Evolutionary conservation across 2,329 filamentous ascomycete species (phyloP), one percentile per base, ranked within the genome.

Genomic region (Fusarium succisae): DNA sequence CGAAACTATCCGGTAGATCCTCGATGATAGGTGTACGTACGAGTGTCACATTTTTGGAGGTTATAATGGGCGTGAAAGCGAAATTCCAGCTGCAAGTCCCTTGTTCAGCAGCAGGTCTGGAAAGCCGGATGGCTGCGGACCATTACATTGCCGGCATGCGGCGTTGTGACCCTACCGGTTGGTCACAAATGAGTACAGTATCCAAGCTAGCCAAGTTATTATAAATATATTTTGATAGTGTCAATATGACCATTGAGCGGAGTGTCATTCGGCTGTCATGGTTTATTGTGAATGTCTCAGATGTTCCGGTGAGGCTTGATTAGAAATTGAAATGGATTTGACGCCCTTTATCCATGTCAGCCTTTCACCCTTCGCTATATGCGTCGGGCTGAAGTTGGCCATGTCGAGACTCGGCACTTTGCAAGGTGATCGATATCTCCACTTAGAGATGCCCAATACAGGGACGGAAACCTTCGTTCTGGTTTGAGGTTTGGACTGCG

Each of bases 231-330:
- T 35, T 56, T 35, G 28, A 24, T 48, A 43, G 43, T 26, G 54
- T 60, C 28, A 50, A 58, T 37, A 47, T 43, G 26, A 28, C 24
- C 39, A 32, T 37, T 32, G 51, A 24, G 39, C 22, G 20, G 30
- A 30, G 38, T 24, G n/a, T 50, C 26, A 48, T 38, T 30, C 50
- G 26, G 41, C 24, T 39, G 53, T 22, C 47, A 44, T 54, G 22
- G 32, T 60, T 41, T 37, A 66, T 60, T 54, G 53, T 54, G 53
- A 45, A 60, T 70, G 67, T 70, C 66, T 70, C 60, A 70, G 67
- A 60, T 54, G 20, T 28, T 70, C 38, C 66, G 67, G 67, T 70
- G 67, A 70, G 67, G 67, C 66, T 70, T 55, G 67, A 43, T 70
- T 30, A 32, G 59, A 54, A 70, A 70, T 70, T 70, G 53, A 37